Conservation (phyloP, 306 rosid species). For the Vigna angularis region DNA sequence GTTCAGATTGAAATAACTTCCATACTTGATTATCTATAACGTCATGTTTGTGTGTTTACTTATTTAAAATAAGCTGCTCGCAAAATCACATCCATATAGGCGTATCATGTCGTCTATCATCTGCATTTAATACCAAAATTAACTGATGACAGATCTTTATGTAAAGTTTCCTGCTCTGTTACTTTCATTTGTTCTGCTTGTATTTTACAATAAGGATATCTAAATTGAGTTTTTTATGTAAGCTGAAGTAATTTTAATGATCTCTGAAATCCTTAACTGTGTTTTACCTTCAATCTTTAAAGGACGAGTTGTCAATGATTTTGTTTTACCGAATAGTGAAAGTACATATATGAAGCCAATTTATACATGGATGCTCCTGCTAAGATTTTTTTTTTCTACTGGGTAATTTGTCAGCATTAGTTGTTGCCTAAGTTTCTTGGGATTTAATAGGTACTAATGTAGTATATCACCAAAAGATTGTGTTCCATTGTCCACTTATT, state of each 20-base stretch:
- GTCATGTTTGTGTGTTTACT: neutral
- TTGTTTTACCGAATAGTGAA: constrained; percentile 11
- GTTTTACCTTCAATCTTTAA: neutral
- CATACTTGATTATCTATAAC: neutral
- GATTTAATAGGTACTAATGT: constrained; percentile 1
- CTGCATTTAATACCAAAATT: constrained; percentile 27
- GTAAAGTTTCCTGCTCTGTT: neutral
- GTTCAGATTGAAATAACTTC: constrained; percentile 21
- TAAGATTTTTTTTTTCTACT: constrained; percentile 2
- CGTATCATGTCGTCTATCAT: constrained; percentile 1
- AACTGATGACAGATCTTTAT: constrained; percentile 25
- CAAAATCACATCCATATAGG: constrained; percentile 11
- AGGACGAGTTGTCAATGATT: constrained; percentile 5
- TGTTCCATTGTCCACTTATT: neutral
- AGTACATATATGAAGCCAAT: constrained; percentile 8
- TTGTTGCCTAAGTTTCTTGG: constrained; percentile 28
- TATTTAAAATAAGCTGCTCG: constrained; percentile 38
- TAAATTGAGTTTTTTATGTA: neutral
- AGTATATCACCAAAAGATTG: constrained; percentile 20
- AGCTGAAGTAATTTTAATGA: constrained; percentile 31
- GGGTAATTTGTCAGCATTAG: constrained; percentile 25
- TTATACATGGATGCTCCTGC: neutral
- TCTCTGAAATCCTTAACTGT: constrained; percentile 15
- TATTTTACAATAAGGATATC: constrained; percentile 26
- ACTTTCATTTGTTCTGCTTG: constrained; percentile 16